Conservation (phyloP, 2,329 filamentous ascomycete genomes). For the Aspergillus sp. region DNA sequence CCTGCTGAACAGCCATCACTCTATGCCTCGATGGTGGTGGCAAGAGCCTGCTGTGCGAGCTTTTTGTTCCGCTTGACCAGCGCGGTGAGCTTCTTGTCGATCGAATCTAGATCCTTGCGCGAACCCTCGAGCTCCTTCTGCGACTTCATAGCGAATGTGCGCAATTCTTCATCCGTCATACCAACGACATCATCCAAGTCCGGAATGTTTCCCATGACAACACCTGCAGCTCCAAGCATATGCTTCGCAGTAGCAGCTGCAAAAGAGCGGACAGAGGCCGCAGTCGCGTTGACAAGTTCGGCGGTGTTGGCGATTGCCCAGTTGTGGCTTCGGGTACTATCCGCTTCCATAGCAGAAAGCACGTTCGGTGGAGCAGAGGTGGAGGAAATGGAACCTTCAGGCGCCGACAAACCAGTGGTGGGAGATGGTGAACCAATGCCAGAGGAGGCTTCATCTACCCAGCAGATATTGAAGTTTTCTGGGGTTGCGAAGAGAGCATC, state of each 20-base stretch:
- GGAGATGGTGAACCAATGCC: conserved; percentile 22
- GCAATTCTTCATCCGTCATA: conserved; percentile 38
- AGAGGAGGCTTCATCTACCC: conserved; percentile 34
- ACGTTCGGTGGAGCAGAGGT: conserved; percentile 30
- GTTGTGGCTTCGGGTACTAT: conserved; percentile 32
- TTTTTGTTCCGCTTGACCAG: conserved; percentile 41
- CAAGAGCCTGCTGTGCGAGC: conserved; percentile 36
- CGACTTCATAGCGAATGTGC: conserved; percentile 34
- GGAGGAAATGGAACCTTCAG: conserved; percentile 19
- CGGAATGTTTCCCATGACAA: conserved; percentile 25
- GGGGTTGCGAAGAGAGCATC: conserved; percentile 41
- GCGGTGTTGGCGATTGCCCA: conserved; percentile 33
- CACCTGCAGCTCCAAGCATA: conserved; percentile 28
- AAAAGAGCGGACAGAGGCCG: conserved; percentile 30
- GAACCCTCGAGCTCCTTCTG: conserved; percentile 67
- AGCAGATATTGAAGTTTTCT: conserved; percentile 42
- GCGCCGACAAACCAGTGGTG: conserved; percentile 13
- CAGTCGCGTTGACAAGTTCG: conserved; percentile 30
- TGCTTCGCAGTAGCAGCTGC: conserved; percentile 33
- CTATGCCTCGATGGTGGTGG: conserved; percentile 17
- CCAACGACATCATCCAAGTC: conserved; percentile 37
- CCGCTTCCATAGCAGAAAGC: conserved; percentile 34
- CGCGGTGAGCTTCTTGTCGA: conserved; percentile 40
- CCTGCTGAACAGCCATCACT: no score
- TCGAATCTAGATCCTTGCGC: conserved; percentile 58